phyloP scores from a whole-genome alignment of 257 asterid genomes.

The Salvia miltiorrhiza region DNA sequence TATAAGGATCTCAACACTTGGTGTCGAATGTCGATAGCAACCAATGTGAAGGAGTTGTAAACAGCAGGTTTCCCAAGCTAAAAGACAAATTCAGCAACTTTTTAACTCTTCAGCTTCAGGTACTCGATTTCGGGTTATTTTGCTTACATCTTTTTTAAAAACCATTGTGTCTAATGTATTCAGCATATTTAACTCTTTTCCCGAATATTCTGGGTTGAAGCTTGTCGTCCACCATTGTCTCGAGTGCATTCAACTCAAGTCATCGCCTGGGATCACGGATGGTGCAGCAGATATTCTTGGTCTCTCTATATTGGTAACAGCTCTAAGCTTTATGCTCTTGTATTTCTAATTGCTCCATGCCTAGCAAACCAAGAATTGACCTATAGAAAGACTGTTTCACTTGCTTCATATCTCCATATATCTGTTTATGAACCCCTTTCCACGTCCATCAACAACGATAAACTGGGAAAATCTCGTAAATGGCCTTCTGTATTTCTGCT shows the following conservation, averaged over 20 bases:
- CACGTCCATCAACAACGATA: conserved; percentile 29
- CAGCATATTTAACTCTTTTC: conserved; percentile 23
- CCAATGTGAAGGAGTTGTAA: too few relatives aligned
- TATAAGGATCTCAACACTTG: too few relatives aligned
- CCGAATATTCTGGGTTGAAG: conserved; percentile 18
- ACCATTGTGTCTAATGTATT: conserved; percentile 25
- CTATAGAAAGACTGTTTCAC: neutral
- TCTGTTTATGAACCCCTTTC: conserved; percentile 24
- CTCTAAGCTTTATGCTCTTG: conserved; percentile 36
- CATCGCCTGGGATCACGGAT: conserved; percentile 29
- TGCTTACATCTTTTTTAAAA: conserved; percentile 28
- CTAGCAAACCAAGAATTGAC: conserved; percentile 9
- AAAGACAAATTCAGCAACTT: neutral
- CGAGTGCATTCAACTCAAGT: conserved; percentile 29
- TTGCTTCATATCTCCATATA: too few relatives aligned
- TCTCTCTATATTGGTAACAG: conserved; percentile 26
- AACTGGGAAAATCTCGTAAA: too few relatives aligned
- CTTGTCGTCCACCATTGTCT: conserved; percentile 21
- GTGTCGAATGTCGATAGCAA: too few relatives aligned
- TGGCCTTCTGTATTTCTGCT: too few relatives aligned
- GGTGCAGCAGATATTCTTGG: conserved; percentile 32
- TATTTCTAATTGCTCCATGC: conserved; percentile 45
- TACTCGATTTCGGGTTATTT: conserved; percentile 23
- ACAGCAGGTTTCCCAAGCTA: neutral
- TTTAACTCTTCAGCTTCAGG: conserved; percentile 11